Percentiles rank a stretch among this genome's conserved stretches.
phyloP scores from a whole-genome alignment of 352 stramenopile genomes.

The Phytophthora ramorum region DNA sequence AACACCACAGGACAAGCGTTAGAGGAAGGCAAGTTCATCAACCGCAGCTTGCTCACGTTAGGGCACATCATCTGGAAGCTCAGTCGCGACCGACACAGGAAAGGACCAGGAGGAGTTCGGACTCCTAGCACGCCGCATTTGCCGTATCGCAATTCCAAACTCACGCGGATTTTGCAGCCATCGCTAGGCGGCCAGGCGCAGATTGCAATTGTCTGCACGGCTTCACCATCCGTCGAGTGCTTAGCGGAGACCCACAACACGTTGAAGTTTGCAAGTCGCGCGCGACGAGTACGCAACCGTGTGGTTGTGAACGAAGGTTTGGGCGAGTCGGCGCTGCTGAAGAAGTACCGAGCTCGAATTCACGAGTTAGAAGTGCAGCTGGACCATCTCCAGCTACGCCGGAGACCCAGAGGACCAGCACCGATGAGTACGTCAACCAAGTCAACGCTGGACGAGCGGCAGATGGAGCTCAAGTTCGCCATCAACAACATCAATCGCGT shows the following conservation, averaged over 20 bases:
- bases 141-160: constrained; percentile 98
- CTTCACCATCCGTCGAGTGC: constrained; percentile 94
- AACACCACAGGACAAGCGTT: constrained; percentile 81
- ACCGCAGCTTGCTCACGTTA: constrained; percentile 91
- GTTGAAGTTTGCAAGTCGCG: constrained; percentile 95
- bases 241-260: constrained; percentile 95
- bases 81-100: constrained; percentile 57
- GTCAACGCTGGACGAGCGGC: constrained; percentile 56
- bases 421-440: constrained; percentile 25
- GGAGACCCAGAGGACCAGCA: constrained; percentile 27
- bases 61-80: constrained; percentile 96
- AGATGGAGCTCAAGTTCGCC: constrained; percentile 79
- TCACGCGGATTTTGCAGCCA: constrained; percentile 98
- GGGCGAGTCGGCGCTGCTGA: constrained; percentile 70
- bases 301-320: constrained; percentile 90
- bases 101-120: constrained; percentile 16
- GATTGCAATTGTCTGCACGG: constrained; percentile 97
- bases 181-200: constrained; percentile 95
- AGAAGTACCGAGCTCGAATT: constrained; percentile 74
- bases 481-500: constrained; percentile 86
- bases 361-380: constrained; percentile 73
- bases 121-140: constrained; percentile 70
- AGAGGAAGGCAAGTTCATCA: constrained; percentile 92
- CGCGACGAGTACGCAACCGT: constrained; percentile 93
- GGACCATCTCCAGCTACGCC: constrained; percentile 58